Evolutionary conservation across 441 rosid genomes (phyloP).

Genomic region (Adansonia rubrostipa): DNA sequence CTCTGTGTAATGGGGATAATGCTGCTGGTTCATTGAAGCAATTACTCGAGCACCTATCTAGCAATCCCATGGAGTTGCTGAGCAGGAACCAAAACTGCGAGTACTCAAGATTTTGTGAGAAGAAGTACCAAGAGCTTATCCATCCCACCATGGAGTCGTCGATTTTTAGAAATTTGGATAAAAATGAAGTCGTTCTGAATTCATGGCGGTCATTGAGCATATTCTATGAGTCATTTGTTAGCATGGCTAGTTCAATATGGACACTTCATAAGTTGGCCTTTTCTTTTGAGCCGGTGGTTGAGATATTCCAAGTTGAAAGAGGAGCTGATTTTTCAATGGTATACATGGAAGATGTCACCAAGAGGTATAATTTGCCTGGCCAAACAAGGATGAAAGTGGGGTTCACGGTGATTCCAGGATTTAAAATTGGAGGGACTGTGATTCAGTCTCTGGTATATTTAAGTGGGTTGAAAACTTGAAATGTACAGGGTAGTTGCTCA

Average conservation of each 20-base stretch:
- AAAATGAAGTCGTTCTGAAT: conserved; percentile 54
- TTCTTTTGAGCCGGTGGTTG: conserved; percentile 62
- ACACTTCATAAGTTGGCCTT: conserved; percentile 59
- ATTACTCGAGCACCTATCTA: conserved; percentile 59
- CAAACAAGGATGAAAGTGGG: conserved; percentile 52
- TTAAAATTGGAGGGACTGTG: conserved; percentile 57
- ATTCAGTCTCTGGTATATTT: conserved; percentile 67
- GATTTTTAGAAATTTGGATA: conserved; percentile 57
- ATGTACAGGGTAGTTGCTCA: conserved; percentile 44
- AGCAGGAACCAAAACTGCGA: conserved; percentile 51
- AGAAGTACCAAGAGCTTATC: conserved; percentile 65
- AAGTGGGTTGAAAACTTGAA: conserved; percentile 34
- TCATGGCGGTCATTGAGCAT: conserved; percentile 63
- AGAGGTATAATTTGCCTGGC: conserved; percentile 31
- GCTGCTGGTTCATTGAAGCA: conserved; percentile 47
- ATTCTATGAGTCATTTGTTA: conserved; percentile 61
- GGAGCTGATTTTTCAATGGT: conserved; percentile 60
- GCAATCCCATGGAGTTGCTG: conserved; percentile 65
- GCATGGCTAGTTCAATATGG: conserved; percentile 70
- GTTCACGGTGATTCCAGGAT: conserved; percentile 71
- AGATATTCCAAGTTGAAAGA: conserved; percentile 67
- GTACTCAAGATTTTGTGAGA: conserved; percentile 63
- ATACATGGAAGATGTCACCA: conserved; percentile 64
- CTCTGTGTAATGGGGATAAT: conserved; percentile 46
- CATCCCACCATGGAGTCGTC: conserved; percentile 67